phyloP scores from a whole-genome alignment of 2,329 filamentous ascomycete genomes.

The Alternaria metachromatica region DNA sequence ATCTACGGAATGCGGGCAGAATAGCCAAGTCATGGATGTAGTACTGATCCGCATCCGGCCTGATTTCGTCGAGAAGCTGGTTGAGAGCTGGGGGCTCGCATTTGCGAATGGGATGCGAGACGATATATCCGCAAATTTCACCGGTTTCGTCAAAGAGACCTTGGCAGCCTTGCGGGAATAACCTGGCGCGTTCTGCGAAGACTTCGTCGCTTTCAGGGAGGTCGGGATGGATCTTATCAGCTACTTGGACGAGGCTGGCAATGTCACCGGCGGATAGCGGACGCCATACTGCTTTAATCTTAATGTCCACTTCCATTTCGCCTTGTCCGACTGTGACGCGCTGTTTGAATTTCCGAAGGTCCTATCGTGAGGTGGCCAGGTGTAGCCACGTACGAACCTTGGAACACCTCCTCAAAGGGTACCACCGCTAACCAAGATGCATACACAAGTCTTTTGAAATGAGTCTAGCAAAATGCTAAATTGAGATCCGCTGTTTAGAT shows the following conservation, averaged over 20 bases:
- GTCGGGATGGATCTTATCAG: slow-evolving; percentile 17
- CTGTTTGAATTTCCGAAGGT: neutral
- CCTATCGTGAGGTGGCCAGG: neutral
- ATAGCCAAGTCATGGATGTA: slow-evolving; percentile 31
- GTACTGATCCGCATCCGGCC: slow-evolving; percentile 19
- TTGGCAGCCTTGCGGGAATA: slow-evolving; percentile 23
- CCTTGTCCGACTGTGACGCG: neutral
- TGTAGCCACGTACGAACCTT: neutral
- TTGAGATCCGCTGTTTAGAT: neutral
- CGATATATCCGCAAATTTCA: slow-evolving; percentile 19
- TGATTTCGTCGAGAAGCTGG: slow-evolving; percentile 10
- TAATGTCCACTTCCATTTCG: neutral
- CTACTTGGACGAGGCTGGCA: slow-evolving; percentile 7
- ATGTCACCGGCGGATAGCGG: slow-evolving; percentile 8
- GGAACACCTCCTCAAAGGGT: neutral
- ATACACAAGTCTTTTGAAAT: neutral
- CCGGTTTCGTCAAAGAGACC: slow-evolving; percentile 10
- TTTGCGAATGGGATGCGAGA: slow-evolving; percentile 24
- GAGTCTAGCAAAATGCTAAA: neutral
- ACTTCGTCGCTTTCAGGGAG: slow-evolving; percentile 24
- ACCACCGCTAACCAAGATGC: neutral
- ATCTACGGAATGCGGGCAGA: slow-evolving; percentile 13
- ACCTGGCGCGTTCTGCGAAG: slow-evolving; percentile 19
- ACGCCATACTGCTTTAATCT: slow-evolving; percentile 6
- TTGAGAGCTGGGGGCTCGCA: slow-evolving; percentile 19